Evolutionary conservation across 2,329 filamentous ascomycete genomes (phyloP).

Genomic region (Curvularia sp.): DNA sequence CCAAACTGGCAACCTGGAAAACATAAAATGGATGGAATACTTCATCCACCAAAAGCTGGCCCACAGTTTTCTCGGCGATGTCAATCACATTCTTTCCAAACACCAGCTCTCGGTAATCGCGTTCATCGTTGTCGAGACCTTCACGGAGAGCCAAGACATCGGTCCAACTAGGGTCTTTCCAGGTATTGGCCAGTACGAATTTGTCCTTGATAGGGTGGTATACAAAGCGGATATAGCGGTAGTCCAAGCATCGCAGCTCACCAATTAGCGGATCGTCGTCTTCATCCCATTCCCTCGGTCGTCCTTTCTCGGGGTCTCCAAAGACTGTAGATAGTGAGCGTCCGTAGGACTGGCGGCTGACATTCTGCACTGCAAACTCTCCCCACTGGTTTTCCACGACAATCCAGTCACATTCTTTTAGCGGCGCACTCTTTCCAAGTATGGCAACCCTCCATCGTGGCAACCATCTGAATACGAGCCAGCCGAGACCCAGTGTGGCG

Average conservation of each 20-base stretch:
- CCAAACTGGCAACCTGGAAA: conserved; percentile 92
- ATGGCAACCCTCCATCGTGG: conserved; percentile 84
- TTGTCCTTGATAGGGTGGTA: conserved; percentile 90
- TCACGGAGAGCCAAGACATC: conserved; percentile 75
- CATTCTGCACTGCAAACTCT: conserved; percentile 79
- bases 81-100: conserved; percentile 93
- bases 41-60: conserved; percentile 88
- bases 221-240: conserved; percentile 92
- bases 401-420: conserved; percentile 85
- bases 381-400: conserved; percentile 98
- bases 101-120: conserved; percentile 79
- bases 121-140: conserved; percentile 89
- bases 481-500: conserved; percentile 77
- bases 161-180: conserved; percentile 93
- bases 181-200: conserved; percentile 84
- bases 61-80: conserved; percentile 85
- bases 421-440: conserved; percentile 70
- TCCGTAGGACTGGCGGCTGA: conserved; percentile 67
- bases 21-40: conserved; percentile 98
- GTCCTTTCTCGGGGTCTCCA: conserved; percentile 68
- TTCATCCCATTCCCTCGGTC: conserved; percentile 73
- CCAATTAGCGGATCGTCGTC: conserved; percentile 77
- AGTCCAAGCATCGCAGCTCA: conserved; percentile 80
- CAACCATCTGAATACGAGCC: conserved; percentile 86
- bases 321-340: conserved; percentile 73